phyloP scores from a whole-genome alignment of 78 protist genomes.

The Monosiga brevicollis region DNA sequence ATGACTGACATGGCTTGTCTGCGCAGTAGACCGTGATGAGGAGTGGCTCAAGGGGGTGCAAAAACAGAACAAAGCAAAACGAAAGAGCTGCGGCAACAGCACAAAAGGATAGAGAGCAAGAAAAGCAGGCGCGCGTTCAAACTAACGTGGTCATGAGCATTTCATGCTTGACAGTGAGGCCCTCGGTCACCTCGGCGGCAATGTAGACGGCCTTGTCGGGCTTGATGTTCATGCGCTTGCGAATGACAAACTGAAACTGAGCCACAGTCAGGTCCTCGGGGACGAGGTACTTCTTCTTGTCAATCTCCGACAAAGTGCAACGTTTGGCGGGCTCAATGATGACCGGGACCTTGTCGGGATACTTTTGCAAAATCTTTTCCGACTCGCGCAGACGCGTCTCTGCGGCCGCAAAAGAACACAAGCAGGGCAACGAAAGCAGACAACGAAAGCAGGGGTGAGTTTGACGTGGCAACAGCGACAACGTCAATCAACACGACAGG shows the following conservation, averaged over 20 bases:
- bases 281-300: slow-evolving; percentile 74
- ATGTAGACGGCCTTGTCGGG: slow-evolving; percentile 73
- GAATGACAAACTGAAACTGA: slow-evolving; percentile 75
- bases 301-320: slow-evolving; percentile 51
- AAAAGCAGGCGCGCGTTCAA: neutral
- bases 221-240: slow-evolving; percentile 66
- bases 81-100: neutral
- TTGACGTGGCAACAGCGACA: no score
- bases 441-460: no score
- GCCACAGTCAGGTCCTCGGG: slow-evolving; percentile 75
- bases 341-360: slow-evolving; percentile 71
- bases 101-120: neutral
- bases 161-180: neutral
- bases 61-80: neutral
- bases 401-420: no score
- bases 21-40: slow-evolving; percentile 27
- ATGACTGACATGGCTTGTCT: slow-evolving; percentile 51
- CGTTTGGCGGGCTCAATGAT: slow-evolving; percentile 47
- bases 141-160: neutral
- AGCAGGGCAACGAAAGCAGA: no score
- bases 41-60: neutral
- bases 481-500: no score
- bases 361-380: slow-evolving; percentile 31
- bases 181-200: slow-evolving; percentile 21
- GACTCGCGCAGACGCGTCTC: no score